Percentiles rank a stretch among this genome's conserved stretches.
Evolutionary conservation across 2,329 filamentous ascomycete species (phyloP).

Genomic region (Aspergillus pseudoviridinutans): DNA sequence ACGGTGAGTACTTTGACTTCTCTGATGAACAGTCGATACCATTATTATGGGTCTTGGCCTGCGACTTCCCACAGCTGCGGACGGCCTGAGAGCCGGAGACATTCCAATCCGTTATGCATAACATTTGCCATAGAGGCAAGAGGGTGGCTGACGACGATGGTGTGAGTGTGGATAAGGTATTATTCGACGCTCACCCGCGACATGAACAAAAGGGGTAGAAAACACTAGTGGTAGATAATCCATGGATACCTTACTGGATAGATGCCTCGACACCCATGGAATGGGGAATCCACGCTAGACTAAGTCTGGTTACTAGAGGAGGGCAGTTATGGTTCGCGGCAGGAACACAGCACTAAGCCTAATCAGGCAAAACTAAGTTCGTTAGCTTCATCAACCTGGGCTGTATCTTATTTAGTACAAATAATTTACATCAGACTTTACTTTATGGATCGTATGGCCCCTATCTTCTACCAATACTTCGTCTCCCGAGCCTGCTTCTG

Average conservation of each 20-base stretch:
- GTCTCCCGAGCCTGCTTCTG: too few species aligned
- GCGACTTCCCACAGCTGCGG: neutral
- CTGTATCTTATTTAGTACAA: neutral
- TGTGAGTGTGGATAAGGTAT: neutral
- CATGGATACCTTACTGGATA: too few species aligned
- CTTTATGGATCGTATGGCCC: too few species aligned
- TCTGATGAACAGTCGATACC: neutral
- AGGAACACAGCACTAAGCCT: constrained; percentile 8
- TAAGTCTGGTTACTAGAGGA: neutral
- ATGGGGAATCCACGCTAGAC: constrained; percentile 8
- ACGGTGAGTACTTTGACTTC: neutral
- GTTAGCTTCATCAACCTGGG: neutral
- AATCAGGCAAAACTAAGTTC: neutral
- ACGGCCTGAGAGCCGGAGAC: neutral
- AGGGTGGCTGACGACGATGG: neutral
- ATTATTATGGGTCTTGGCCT: neutral
- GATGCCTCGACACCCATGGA: constrained; percentile 9
- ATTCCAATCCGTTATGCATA: neutral
- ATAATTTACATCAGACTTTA: too few species aligned
- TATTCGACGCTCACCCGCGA: neutral
- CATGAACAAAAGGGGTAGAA: neutral
- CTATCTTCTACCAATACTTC: too few species aligned
- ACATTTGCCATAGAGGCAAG: neutral
- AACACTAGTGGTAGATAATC: neutral
- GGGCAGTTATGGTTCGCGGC: constrained; percentile 4